Base-by-base conservation (phyloP, 225 moss, liverwort and hornwort species). In the Marchantia paleacea region DNA sequence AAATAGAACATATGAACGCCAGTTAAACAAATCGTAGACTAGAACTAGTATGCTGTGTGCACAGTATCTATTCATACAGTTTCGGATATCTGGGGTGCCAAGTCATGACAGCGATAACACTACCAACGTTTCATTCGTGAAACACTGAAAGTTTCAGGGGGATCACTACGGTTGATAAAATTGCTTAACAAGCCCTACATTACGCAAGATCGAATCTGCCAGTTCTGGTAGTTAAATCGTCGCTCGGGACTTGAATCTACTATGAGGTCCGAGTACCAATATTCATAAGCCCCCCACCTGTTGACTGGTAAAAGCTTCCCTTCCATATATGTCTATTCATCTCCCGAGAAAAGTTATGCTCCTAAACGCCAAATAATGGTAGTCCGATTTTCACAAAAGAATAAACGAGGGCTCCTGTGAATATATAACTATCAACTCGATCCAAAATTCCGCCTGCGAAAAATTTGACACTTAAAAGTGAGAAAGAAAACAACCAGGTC, bases 311-410 rank as follows among this genome's bases (percentile, higher is more conserved):
- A 20, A 60, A 19, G 20, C 75, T 61, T 58, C 29, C 19, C 20
- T 76, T 76, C 39, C 75, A 16, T 57, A 75, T 55, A 60, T 60
- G 28, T 39, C 20, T 76, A 9, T 30, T 58, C 30, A 26, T 31
- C 57, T 58, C 57, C 75, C 12, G 20, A 24, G 19, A 58, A 31
- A 75, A 72, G 18, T 60, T 76, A 65, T 79, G 66, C 28, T 55
- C 70, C 78, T 84, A 95, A 50, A 93, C 93, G 82, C 97, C 93
- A 89, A 95, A 97, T 77, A 97, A 85, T 75, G 97, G 97, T 81
- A 97, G 28, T 66, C 93, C 93, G n/a, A 95, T 86, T 74, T 97
- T 97, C 64, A 97, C 93, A 87, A 97, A 97, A 47, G 97, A 97
- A 81, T 97, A 91, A 68, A 97, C 97, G n/a, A 97, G 83, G 57